Conservation (phyloP, 2,329 filamentous ascomycete species). For the Colletotrichum camelliae region DNA sequence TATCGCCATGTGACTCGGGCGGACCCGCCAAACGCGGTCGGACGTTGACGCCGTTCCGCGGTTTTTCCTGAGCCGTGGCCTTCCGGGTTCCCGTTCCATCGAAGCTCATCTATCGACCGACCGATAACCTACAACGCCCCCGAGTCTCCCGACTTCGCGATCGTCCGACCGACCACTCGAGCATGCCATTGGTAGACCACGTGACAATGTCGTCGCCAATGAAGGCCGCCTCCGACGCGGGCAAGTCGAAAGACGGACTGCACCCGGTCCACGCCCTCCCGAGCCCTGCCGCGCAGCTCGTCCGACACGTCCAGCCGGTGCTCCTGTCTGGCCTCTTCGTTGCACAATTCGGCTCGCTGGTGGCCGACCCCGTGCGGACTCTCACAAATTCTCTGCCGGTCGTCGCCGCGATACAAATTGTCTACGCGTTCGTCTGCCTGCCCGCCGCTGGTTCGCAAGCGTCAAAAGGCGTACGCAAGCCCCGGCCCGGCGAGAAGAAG, state of each 20-base stretch:
- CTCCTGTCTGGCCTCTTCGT: conserved; percentile 70
- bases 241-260: conserved; percentile 34
- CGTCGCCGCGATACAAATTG: conserved; percentile 67
- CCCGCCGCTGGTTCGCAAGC: conserved; percentile 60
- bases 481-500: conserved; percentile 59
- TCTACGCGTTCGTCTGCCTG: conserved; percentile 67
- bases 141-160: not conserved
- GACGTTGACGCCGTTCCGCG: conserved; percentile 1
- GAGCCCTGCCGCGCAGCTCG: conserved; percentile 46
- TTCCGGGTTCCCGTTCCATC: conserved; percentile 8
- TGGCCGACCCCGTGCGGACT: conserved; percentile 71
- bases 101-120: not conserved
- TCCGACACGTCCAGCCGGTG: conserved; percentile 71
- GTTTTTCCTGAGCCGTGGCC: conserved; percentile 16
- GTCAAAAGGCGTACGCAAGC: conserved; percentile 51
- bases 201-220: conserved; percentile 40
- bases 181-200: conserved; percentile 39
- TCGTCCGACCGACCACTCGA: conserved; percentile 4
- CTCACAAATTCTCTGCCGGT: conserved; percentile 67
- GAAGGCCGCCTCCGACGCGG: conserved; percentile 33
- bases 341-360: conserved; percentile 68
- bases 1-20: conserved; percentile 24
- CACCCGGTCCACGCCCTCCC: conserved; percentile 43
- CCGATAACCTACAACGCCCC: not conserved
- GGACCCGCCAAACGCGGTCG: conserved; percentile 7